These are phyloP conservation scores for Phoma herbarum DNA, from an alignment of 2,329 filamentous ascomycete species.

Conservation along the genomic window DNA sequence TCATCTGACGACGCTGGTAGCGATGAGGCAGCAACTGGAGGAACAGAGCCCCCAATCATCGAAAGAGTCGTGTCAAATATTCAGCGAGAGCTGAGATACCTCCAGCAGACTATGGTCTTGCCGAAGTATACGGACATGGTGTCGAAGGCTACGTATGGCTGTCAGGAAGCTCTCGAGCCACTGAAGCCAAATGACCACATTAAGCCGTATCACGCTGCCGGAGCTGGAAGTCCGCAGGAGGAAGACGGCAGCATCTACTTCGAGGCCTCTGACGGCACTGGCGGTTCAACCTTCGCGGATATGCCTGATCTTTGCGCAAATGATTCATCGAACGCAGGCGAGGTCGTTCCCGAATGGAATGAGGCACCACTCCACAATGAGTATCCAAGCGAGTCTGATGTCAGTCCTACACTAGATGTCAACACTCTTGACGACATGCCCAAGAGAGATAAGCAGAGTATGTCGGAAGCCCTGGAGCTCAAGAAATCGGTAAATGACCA, in stretches of 20 bases:
- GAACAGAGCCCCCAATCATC: not conserved
- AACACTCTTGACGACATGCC: not conserved
- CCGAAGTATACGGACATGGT: not conserved
- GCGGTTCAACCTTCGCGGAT: not conserved
- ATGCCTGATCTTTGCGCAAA: not conserved
- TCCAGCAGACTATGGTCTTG: not conserved
- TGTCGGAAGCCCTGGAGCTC: not conserved
- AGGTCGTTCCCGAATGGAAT: not conserved
- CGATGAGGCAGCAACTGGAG: not conserved
- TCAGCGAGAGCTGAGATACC: not conserved
- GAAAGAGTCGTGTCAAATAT: not conserved
- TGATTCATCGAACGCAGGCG: not conserved
- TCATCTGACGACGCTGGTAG: not conserved
- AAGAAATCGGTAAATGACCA: not conserved
- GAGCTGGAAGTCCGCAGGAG: not conserved
- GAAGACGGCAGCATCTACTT: constrained; percentile 9
- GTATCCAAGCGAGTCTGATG: not conserved
- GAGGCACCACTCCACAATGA: not conserved
- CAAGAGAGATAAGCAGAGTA: not conserved
- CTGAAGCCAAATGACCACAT: not conserved
- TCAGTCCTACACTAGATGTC: not conserved
- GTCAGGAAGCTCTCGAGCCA: not conserved
- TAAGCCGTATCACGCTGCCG: too few species aligned
- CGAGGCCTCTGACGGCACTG: not conserved
- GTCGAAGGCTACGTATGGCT: not conserved